Base-by-base conservation (phyloP, 1,284 basidiomycete genomes). In the Ceratobasidium sp. region DNA sequence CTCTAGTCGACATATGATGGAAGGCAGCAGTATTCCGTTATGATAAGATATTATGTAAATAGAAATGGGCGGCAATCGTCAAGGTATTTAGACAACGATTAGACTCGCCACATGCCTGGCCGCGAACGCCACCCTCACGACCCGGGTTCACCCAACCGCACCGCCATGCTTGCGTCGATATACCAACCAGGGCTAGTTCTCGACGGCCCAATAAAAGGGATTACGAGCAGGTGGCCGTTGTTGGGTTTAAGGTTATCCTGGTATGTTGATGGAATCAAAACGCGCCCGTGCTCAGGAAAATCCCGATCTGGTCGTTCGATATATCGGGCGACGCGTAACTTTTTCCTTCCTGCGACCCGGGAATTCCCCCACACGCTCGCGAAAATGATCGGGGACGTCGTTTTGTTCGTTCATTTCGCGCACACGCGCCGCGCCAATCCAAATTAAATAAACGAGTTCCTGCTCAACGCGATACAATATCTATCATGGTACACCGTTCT, bases 221-320 rank as follows among this genome's bases (percentile, higher is more conserved):
- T 6, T 12, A 10, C 4, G 23, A 26, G 42, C n/a, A 23, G 20
- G 40, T 40, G 61, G 46, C n/a, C n/a, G n/a, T 49, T 3, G 46
- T 49, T 28, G 61, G 42, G 61, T 64, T 64, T 64, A 42, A 64
- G 61, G 15, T 64, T 64, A 46, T 46, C 39, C 42, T 5, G 63
- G 63, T 66, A 66, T 66, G 42, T 66, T 66, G 63, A 66, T 66
- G 63, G 63, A 66, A 66, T 70, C 68, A 56, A 56, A 53, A 70
- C 68, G 53, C 63, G 42, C 63, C 23, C 5, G 33, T n/a, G 51
- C 28, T 12, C 58, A 18, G 61, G 10, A 64, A 56, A 68, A 56
- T 68, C 66, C 66, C 75, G 75, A 77, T 77, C 53, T 12, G 40
- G 53, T 18, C 26, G 64, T 6, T 46, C 44, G 44, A 46, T 46